Evolutionary conservation across 2,329 filamentous ascomycete species (phyloP), one percentile per base, ranked within the genome.

Genomic region (Ceratocystiopsis brevicomis): DNA sequence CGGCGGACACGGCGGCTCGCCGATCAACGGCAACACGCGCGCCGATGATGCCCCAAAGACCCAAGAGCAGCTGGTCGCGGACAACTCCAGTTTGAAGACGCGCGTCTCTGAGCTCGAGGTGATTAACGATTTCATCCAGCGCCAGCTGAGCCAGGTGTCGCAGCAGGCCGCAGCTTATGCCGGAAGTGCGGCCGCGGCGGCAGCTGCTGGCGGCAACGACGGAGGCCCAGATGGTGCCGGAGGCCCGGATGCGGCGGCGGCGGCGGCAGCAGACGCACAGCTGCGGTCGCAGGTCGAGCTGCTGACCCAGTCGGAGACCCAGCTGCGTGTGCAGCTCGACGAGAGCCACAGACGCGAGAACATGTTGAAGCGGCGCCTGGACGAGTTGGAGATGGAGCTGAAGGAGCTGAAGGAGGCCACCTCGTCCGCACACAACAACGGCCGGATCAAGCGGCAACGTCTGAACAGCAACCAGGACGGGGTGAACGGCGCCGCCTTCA

Each of bases 51-150:
- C 74, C 5, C 75, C 81, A 1, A 80, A 85, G 55, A 80, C 78
- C 3, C 85, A 84, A 57, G 83, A 94, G 55, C 78, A 82, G 47
- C 71, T 93, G 19, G 66, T 85, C 42, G 78, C 80, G 2, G 74
- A 79, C 48, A 94, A 93, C 58, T 82, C 82, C 6, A 80, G 78
- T 41, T 68, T 96, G n/a, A 93, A 92, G 63, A 98, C 90, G 0
- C 78, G 90, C 37, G 88, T 98, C 33, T 90, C 80, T 52, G 90
- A 98, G 59, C 71, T 98, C 19, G 90, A 98, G 57, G 73, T 98
- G 42, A 95, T 98, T 65, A 95, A 87, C 54, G 81, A 82, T 55
- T 66, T 87, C 38, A 86, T 85, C 59, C 70, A 78, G 41, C 78
- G 78, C 35, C 73, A 80, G 12, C 76, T 95, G 37, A 60, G 76